Base-by-base conservation (phyloP, 2,329 filamentous ascomycete species). In the Scedosporium apiospermum region DNA sequence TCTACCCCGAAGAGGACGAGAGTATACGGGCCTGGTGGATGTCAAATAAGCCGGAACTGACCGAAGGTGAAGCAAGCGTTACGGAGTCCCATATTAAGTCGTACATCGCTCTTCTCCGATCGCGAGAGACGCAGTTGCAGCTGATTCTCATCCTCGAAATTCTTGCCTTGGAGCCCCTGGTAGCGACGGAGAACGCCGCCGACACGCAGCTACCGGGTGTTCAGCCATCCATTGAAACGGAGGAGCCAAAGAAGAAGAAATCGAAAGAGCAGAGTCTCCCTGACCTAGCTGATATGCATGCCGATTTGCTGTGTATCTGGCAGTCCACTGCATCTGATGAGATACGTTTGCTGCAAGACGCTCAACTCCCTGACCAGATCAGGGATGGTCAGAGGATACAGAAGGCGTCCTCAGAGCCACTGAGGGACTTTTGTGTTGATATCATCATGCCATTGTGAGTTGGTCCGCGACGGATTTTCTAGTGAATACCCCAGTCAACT, bases 221-320 rank as follows among this genome's bases (percentile, higher is more conserved):
- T 4, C 58, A 66, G 7, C 63, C 67, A 63, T 58, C 53, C 12
- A 1, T 68, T 72, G 21, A 57, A 44, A 27, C 34, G 18, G 51
- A 63, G 21, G 34, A 23, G 12, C 34, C 44, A 18, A 53, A 61
- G 38, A 61, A 63, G 4, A 87, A 83, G 72, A 89, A 88, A 67
- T 74, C 80, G 42, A 84, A 75, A 71, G 84, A 83, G 63, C 83
- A 88, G 66, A 86, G 91, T 67, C 75, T 90, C 6, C 80, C 81
- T 1, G 75, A 86, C 6, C 78, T 90, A 21, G 77, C 92, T 4
- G 90, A 93, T 69, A 78, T 91, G 0, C 83, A 92, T 60, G 83
- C 90, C 6, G 90, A 95, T 72, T 86, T 88, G 57, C 77, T 95
- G 26, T 91, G 88, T 68, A 95, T 95, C 64, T 93, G 90, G 90